phyloP scores from a whole-genome alignment of 2,329 filamentous ascomycete species.

The Aspergillus sp. region DNA sequence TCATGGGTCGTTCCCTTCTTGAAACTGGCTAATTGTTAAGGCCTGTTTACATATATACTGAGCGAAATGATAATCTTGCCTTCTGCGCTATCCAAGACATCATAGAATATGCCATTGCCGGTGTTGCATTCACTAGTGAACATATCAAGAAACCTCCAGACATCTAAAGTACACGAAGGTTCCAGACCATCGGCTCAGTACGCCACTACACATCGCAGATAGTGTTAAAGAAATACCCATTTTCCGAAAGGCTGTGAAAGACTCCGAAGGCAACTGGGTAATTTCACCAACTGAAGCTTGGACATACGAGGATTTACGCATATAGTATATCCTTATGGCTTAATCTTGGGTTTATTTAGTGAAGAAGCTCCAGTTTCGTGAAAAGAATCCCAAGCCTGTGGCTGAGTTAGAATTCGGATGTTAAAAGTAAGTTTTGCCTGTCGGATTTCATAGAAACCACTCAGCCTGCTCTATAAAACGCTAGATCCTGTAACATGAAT shows the following conservation, averaged over 20 bases:
- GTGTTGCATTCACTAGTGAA: constrained; percentile 13
- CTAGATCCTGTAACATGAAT: too few species aligned
- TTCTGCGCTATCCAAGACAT: constrained; percentile 15
- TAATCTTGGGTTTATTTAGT: too few species aligned
- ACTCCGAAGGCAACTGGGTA: constrained; percentile 3
- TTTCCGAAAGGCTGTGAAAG: constrained; percentile 6
- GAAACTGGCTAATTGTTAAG: constrained; percentile 13
- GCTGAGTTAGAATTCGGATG: too few species aligned
- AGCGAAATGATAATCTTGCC: constrained; percentile 12
- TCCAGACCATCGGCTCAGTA: constrained; percentile 14
- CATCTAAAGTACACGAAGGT: constrained; percentile 14
- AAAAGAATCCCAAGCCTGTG: too few species aligned
- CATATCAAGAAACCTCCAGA: constrained; percentile 13
- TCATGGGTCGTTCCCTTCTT: constrained; percentile 1
- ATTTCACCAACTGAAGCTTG: constrained; percentile 8
- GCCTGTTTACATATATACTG: constrained; percentile 10
- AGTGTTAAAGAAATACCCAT: constrained; percentile 11
- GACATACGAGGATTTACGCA: constrained; percentile 2
- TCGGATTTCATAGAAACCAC: too few species aligned
- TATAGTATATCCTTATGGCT: too few species aligned
- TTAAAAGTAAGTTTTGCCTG: too few species aligned
- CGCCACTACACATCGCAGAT: constrained; percentile 16
- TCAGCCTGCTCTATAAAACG: too few species aligned
- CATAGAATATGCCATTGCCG: constrained; percentile 17
- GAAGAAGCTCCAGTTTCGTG: too few species aligned